phyloP scores from a whole-genome alignment of 1,139 yeast genomes.

The Diutina scorzettiae region DNA sequence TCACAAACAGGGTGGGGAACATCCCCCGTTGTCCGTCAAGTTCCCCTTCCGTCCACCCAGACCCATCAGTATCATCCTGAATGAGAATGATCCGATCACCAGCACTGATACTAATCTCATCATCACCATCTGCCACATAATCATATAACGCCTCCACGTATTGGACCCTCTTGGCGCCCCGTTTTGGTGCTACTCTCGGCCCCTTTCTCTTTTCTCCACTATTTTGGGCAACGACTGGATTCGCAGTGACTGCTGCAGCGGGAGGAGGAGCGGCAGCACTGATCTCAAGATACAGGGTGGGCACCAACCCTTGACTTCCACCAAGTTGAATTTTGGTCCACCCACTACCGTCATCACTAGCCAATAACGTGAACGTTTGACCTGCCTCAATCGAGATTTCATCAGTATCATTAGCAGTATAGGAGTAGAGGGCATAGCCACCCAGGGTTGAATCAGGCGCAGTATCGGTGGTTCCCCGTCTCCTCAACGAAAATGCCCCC shows the following conservation, averaged over 20 bases:
- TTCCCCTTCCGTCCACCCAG: conserved; percentile 97
- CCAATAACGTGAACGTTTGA: conserved; percentile 46
- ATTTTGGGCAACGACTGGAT: conserved; percentile 7
- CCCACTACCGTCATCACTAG: conserved; percentile 82
- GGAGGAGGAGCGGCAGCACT: conserved; percentile 6
- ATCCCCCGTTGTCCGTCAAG: conserved; percentile 59
- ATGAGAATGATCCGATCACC: conserved; percentile 68
- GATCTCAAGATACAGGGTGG: conserved; percentile 68
- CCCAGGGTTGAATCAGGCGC: neutral
- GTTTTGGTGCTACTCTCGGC: conserved; percentile 75
- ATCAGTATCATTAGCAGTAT: conserved; percentile 62
- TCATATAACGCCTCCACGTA: conserved; percentile 71
- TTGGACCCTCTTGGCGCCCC: conserved; percentile 55
- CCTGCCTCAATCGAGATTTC: conserved; percentile 57
- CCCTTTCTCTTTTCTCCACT: conserved; percentile 42
- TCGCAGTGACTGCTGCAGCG: neutral
- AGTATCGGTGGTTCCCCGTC: neutral
- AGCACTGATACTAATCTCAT: conserved; percentile 57
- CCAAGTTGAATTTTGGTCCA: conserved; percentile 56
- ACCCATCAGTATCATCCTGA: conserved; percentile 65
- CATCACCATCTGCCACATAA: conserved; percentile 72
- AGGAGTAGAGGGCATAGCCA: conserved; percentile 51
- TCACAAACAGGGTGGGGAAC: conserved; percentile 73
- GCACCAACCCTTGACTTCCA: conserved; percentile 66
- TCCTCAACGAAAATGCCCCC: conserved; percentile 4